Base-by-base conservation (phyloP, 1,284 basidiomycete genomes). In the Spongiforma sp. region DNA sequence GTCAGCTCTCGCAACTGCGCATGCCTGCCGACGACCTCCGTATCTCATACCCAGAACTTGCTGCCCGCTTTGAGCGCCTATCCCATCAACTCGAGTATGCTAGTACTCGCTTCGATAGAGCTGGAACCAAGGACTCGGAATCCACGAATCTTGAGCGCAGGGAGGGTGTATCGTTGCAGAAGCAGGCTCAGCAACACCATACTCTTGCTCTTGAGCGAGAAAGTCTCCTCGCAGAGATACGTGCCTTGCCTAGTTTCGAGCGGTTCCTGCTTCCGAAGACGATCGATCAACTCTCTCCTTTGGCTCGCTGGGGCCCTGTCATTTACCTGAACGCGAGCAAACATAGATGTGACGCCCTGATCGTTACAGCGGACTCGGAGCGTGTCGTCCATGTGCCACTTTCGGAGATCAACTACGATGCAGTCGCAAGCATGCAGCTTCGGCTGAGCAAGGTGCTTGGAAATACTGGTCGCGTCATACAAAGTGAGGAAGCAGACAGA, bases 321-420 rank as follows among this genome's bases (percentile, higher is more conserved):
- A 21, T 67, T 39, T 37, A 67, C 24, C 55, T 67, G 36, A 58
- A 55, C 17, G 63, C 60, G 6, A 57, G 55, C 28, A 14, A 30
- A 21, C 14, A 41, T 10, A 37, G 26, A 28, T 57, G 55, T 1
- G 55, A 57, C 30, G 55, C 55, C 12, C n/a, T 64, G 32, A 33
- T 62, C 11, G 26, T 62, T 2, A 37, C 30, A 2, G 46, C 36
- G 26, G 55, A 8, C 33, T 36, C 54, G 15, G 21, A 26, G 36
- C 54, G 54, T 55, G 33, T 55, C 24, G 15, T 36, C 54, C 33
- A 55, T 12, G 34, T 55, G 19, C 54, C 54, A 15, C 54, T 36
- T 55, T 55, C 33, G 24, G 5, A 28, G 11, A 34, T 17, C 33
- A 26, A 24, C 7, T 36, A 36, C 28, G 15, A 24, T 36, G 34